These are phyloP conservation scores for Pterocarpus macrocarpus DNA, from an alignment of 306 rosid species.

Conservation along the genomic window DNA sequence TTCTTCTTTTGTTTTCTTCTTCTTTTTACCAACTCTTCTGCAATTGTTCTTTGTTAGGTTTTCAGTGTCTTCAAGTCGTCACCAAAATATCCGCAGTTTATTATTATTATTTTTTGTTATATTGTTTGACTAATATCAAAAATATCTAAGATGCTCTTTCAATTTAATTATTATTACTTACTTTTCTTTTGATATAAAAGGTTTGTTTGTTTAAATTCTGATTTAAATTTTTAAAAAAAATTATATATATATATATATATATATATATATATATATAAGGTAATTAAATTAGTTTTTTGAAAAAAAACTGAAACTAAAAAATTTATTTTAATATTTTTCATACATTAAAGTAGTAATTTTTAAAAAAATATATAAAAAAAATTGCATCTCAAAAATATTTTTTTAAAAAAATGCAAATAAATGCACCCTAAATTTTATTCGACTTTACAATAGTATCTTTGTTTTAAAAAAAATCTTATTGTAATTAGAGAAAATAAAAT, in stretches of 20 bases:
- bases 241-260: too few relatives aligned
- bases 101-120: background rate
- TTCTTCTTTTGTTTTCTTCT: background rate
- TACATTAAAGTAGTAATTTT: background rate
- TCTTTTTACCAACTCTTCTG: constrained; percentile 1
- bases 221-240: too few relatives aligned
- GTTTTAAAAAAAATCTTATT: too few relatives aligned
- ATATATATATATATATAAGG: too few relatives aligned
- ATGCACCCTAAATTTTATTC: background rate
- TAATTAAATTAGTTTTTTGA: too few relatives aligned
- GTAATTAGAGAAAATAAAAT: background rate
- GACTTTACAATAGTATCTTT: background rate
- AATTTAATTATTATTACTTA: too few relatives aligned
- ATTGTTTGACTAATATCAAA: background rate
- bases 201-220: too few relatives aligned
- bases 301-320: too few relatives aligned
- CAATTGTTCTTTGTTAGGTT: constrained; percentile 4
- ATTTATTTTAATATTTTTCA: background rate
- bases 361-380: background rate
- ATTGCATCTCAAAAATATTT: background rate
- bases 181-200: too few relatives aligned
- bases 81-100: background rate
- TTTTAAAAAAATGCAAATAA: background rate
- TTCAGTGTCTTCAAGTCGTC: constrained; percentile 1
- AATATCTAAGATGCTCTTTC: background rate